Evolutionary conservation across 345 rosid species (phyloP).

Genomic region (Salix arbutifolia): DNA sequence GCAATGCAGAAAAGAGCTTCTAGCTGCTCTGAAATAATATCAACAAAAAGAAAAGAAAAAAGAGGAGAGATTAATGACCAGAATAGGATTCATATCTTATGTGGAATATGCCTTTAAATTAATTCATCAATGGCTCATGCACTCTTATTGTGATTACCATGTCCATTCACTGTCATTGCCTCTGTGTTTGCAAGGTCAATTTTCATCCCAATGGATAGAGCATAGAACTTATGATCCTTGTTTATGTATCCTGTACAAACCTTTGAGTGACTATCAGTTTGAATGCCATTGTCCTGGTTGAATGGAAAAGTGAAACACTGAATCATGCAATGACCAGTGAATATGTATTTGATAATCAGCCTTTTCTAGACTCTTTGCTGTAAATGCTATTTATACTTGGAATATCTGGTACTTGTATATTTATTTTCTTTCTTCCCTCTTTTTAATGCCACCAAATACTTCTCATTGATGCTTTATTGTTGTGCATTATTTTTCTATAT

Average conservation of each 20-base stretch:
- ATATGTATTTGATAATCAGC: background rate
- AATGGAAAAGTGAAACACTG: background rate
- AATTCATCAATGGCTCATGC: background rate
- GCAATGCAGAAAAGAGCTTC: background rate
- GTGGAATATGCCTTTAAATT: background rate
- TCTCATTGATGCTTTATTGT: background rate
- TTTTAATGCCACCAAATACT: background rate
- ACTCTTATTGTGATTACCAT: background rate
- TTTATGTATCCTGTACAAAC: background rate
- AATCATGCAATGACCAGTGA: background rate
- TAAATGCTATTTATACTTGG: background rate
- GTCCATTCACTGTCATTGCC: background rate
- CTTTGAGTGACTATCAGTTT: background rate
- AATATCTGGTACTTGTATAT: background rate
- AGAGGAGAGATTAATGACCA: background rate
- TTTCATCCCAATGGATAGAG: background rate
- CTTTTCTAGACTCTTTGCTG: background rate
- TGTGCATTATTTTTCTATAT: background rate
- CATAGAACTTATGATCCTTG: background rate
- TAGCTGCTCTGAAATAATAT: background rate
- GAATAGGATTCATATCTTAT: background rate
- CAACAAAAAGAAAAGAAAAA: background rate
- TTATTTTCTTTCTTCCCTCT: background rate
- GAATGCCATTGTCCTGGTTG: background rate
- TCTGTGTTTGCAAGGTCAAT: background rate